Evolutionary conservation across 164 flowering plant species (phyloP).

Genomic region (Stephania yunnanensis): DNA sequence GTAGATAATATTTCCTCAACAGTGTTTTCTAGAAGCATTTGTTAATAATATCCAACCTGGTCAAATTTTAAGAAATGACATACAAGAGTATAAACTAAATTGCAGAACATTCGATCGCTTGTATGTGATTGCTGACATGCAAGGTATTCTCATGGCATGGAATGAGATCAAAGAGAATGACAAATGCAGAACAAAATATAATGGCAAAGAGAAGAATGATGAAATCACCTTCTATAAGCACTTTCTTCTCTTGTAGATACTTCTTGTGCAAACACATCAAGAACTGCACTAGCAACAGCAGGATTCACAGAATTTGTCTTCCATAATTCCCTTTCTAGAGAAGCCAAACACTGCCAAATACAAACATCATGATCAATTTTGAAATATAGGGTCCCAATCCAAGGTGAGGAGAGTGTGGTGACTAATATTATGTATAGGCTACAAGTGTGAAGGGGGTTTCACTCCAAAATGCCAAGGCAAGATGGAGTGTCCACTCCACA

Average conservation of each 20-base stretch:
- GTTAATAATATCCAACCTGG: constrained; percentile 59
- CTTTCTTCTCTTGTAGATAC: not conserved
- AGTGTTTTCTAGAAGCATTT: constrained; percentile 28
- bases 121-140: too few species aligned
- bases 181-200: not conserved
- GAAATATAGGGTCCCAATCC: too few species aligned
- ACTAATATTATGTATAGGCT: too few species aligned
- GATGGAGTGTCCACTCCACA: too few species aligned
- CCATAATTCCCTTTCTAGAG: not conserved
- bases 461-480: too few species aligned
- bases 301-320: not conserved
- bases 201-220: not conserved
- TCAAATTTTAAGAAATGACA: not conserved
- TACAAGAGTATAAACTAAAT: not conserved
- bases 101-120: too few species aligned
- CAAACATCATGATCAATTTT: too few species aligned
- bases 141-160: not conserved
- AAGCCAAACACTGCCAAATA: not conserved
- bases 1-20: constrained; percentile 28
- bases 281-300: not conserved
- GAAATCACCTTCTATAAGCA: constrained; percentile 1
- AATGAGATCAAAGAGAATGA: not conserved
- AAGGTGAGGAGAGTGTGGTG: too few species aligned
- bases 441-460: too few species aligned
- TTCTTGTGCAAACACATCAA: not conserved